phyloP scores from a whole-genome alignment of 345 rosid species.

The Raphanus sativus region DNA sequence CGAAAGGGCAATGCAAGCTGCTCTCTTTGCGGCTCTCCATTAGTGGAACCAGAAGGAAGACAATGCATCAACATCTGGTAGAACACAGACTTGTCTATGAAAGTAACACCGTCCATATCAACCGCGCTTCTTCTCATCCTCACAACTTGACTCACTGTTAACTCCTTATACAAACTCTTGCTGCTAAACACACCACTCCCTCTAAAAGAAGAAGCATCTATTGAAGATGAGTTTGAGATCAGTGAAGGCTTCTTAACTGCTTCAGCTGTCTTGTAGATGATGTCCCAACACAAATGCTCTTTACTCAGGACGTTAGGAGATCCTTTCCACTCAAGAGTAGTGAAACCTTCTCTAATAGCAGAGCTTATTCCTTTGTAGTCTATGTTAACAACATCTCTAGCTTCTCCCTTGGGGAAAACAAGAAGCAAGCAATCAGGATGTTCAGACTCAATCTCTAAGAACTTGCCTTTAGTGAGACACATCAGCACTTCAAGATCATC shows the following conservation, averaged over 20 bases:
- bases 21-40: slow-evolving; percentile 51
- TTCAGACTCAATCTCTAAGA: slow-evolving; percentile 68
- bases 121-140: slow-evolving; percentile 93
- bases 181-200: slow-evolving; percentile 51
- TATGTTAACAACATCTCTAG: slow-evolving; percentile 40
- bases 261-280: slow-evolving; percentile 69
- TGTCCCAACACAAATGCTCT: slow-evolving; percentile 82
- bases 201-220: slow-evolving; percentile 46
- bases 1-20: slow-evolving; percentile 73
- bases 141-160: slow-evolving; percentile 53
- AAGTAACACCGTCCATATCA: slow-evolving; percentile 76
- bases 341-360: slow-evolving; percentile 42
- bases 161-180: slow-evolving; percentile 50
- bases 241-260: slow-evolving; percentile 64
- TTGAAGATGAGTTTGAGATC: slow-evolving; percentile 25
- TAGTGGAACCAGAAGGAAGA: slow-evolving; percentile 67
- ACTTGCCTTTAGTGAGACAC: slow-evolving; percentile 46
- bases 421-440: slow-evolving; percentile 85
- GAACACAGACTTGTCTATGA: slow-evolving; percentile 59
- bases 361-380: slow-evolving; percentile 50
- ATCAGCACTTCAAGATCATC: slow-evolving; percentile 57
- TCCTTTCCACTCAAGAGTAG: slow-evolving; percentile 64
- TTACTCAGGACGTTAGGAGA: slow-evolving; percentile 66
- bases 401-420: slow-evolving; percentile 67
- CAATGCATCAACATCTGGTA: slow-evolving; percentile 86